Evolutionary conservation across 2,329 filamentous ascomycete genomes (phyloP).

Genomic region (Zarea fungicola): DNA sequence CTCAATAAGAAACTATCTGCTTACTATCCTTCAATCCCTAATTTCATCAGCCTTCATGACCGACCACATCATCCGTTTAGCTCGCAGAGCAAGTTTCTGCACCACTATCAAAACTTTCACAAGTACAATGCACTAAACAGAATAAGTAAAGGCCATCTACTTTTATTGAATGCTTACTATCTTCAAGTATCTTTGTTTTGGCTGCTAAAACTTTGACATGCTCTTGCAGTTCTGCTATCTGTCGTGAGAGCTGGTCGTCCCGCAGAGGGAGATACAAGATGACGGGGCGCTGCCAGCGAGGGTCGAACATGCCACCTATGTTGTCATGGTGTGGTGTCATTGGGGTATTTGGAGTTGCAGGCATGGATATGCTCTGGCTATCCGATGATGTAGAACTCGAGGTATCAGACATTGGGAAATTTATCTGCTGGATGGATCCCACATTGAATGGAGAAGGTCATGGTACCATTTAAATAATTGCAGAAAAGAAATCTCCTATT

Average conservation of each 20-base stretch:
- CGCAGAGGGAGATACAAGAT: not conserved
- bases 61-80: not conserved
- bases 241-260: not conserved
- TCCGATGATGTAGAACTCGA: not conserved
- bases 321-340: not conserved
- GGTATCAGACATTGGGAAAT: not conserved
- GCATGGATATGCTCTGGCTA: not conserved
- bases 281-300: not conserved
- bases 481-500: too few species aligned
- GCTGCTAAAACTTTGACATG: not conserved
- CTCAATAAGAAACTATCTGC: not conserved
- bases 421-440: not conserved
- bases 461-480: not conserved
- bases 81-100: not conserved
- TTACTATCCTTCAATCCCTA: not conserved
- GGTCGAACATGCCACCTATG: not conserved
- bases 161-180: not conserved
- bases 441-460: not conserved
- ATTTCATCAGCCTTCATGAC: not conserved
- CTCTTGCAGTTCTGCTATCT: not conserved
- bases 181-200: conserved; percentile 1
- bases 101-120: not conserved
- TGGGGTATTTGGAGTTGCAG: not conserved
- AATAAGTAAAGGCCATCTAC: not conserved
- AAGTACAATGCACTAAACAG: not conserved